Evolutionary conservation across 2,329 filamentous ascomycete genomes (phyloP).

Genomic region (Nothophaeocryptopus gaeumannii): DNA sequence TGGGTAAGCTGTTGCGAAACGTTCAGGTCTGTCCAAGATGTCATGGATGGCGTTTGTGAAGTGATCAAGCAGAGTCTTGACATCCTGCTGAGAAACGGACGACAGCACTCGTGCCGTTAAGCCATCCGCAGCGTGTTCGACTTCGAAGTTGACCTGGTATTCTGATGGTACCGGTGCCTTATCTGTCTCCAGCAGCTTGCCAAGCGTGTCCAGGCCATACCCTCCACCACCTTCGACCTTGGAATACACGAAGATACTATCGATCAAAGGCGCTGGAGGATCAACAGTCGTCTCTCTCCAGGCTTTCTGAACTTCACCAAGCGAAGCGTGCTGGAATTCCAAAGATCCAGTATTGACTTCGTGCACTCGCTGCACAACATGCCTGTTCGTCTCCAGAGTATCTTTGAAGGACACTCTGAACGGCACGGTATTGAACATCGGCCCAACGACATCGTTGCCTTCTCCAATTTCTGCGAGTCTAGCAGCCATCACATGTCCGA

Average conservation of each 20-base stretch:
- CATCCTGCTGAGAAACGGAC: slow-evolving; percentile 3
- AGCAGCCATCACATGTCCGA: slow-evolving; percentile 19
- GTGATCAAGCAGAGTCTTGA: slow-evolving; percentile 10
- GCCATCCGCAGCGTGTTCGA: slow-evolving; percentile 12
- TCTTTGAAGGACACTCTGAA: slow-evolving; percentile 15
- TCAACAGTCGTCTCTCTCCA: slow-evolving; percentile 7
- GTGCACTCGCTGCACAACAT: slow-evolving; percentile 7
- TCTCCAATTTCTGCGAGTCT: slow-evolving; percentile 5
- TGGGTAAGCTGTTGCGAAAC: slow-evolving; percentile 14
- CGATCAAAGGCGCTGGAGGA: slow-evolving; percentile 9
- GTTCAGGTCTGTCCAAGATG: slow-evolving; percentile 10
- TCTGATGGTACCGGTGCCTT: slow-evolving; percentile 16
- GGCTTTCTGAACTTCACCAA: slow-evolving; percentile 15
- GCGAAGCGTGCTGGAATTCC: slow-evolving; percentile 16
- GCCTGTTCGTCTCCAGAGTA: slow-evolving; percentile 9
- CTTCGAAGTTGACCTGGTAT: slow-evolving; percentile 17
- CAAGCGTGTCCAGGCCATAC: slow-evolving; percentile 5
- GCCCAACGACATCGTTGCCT: slow-evolving; percentile 13
- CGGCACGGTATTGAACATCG: slow-evolving; percentile 19
- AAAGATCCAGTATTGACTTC: slow-evolving; percentile 8
- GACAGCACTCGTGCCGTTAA: slow-evolving; percentile 11
- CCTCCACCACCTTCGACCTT: slow-evolving; percentile 3
- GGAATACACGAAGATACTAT: slow-evolving; percentile 17
- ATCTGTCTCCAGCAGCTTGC: slow-evolving; percentile 11
- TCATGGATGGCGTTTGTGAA: slow-evolving; percentile 11